Conservation (phyloP, 2,329 filamentous ascomycete species). For the Clarireedia homoeocarpa region DNA sequence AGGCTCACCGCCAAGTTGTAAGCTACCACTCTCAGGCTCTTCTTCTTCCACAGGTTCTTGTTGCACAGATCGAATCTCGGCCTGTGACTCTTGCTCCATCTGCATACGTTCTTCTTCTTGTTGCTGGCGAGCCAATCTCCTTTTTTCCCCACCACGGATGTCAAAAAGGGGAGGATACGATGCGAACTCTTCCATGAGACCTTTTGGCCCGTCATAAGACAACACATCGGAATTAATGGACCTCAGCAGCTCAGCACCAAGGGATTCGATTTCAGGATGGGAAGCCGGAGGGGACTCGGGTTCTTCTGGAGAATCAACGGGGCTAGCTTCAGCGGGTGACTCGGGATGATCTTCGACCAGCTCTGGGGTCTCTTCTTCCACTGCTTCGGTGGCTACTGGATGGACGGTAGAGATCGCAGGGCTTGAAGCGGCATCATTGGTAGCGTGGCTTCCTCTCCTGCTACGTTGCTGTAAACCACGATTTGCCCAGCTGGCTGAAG, state of each 20-base stretch:
- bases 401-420: slow-evolving; percentile 61
- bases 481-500: slow-evolving; percentile 87
- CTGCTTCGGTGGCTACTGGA: slow-evolving; percentile 44
- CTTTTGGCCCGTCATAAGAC: slow-evolving; percentile 41
- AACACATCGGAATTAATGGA: slow-evolving; percentile 40
- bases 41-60: slow-evolving; percentile 53
- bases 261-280: slow-evolving; percentile 16
- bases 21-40: slow-evolving; percentile 70
- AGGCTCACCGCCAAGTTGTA: slow-evolving; percentile 86
- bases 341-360: slow-evolving; percentile 6
- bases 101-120: slow-evolving; percentile 49
- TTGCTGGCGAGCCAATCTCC: slow-evolving; percentile 67
- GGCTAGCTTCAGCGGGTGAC: slow-evolving; percentile 9
- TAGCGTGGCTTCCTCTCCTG: slow-evolving; percentile 70
- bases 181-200: slow-evolving; percentile 32
- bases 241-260: slow-evolving; percentile 35
- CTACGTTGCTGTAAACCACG: slow-evolving; percentile 54
- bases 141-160: slow-evolving; percentile 70
- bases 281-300: slow-evolving; percentile 12
- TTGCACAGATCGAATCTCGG: slow-evolving; percentile 39
- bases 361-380: slow-evolving; percentile 33
- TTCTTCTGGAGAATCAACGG: slow-evolving; percentile 3
- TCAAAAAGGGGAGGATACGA: slow-evolving; percentile 77
- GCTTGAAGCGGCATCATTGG: slow-evolving; percentile 73
- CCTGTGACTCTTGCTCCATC: slow-evolving; percentile 46